Percentiles rank a stretch among this genome's conserved stretches.
Evolutionary conservation across 306 rosid species (phyloP).

Genomic region (Cucumis hystrix): DNA sequence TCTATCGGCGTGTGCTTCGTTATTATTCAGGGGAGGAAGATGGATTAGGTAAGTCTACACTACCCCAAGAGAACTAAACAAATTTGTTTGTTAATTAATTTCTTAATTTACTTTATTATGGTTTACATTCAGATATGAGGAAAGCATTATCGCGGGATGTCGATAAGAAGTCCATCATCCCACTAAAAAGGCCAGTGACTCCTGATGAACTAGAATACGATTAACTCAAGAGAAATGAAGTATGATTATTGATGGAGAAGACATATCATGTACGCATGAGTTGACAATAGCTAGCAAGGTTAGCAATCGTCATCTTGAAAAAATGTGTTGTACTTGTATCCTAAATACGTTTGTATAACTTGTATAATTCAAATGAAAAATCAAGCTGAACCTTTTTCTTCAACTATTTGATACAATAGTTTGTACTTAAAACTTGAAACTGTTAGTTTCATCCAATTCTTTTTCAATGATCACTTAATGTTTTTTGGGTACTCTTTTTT

Average conservation of each 20-base stretch:
- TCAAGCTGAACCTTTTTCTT: neutral
- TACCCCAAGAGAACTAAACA: neutral
- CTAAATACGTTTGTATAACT: neutral
- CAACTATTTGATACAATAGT: neutral
- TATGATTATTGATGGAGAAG: neutral
- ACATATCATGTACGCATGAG: neutral
- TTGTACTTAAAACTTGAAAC: neutral
- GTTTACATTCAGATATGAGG: conserved; percentile 72
- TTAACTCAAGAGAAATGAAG: conserved; percentile 11
- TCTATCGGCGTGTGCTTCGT: conserved; percentile 86
- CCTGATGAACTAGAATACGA: conserved; percentile 97
- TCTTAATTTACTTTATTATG: conserved; percentile 3
- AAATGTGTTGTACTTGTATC: neutral
- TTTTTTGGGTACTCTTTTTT: neutral
- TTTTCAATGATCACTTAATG: neutral
- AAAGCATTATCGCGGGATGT: conserved; percentile 93
- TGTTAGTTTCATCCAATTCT: neutral
- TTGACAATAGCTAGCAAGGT: neutral
- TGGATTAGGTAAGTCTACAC: conserved; percentile 56
- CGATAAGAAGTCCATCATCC: conserved; percentile 80
- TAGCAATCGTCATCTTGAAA: neutral
- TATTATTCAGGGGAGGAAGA: conserved; percentile 98
- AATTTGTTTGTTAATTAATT: neutral
- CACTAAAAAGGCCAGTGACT: conserved; percentile 88
- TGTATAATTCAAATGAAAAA: neutral